Percentiles rank a stretch among this genome's conserved stretches.
Conservation (phyloP, 1,284 basidiomycete species). For the Rhodotorula mucilaginosa region DNA sequence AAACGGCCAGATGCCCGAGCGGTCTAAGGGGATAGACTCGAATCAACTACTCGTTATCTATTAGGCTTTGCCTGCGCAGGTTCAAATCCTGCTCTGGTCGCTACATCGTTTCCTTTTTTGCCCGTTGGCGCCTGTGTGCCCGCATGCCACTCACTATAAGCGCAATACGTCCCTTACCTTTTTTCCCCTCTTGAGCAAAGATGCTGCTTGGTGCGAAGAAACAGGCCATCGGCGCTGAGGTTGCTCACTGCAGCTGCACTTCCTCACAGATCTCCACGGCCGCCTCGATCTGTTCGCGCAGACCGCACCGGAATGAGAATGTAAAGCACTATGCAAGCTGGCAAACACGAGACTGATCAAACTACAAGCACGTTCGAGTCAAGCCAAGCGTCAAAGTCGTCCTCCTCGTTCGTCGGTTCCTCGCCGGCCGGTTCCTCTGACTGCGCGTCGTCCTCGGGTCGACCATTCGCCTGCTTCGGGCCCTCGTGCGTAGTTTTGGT, state of each 20-base stretch:
- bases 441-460: neutral
- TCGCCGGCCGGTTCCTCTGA: neutral
- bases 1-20: slow-evolving; percentile 19
- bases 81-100: slow-evolving; percentile 18
- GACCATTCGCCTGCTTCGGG: neutral
- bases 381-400: slow-evolving; percentile 32
- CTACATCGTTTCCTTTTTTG: neutral
- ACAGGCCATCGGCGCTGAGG: too few species aligned
- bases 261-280: too few species aligned
- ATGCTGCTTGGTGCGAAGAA: too few species aligned
- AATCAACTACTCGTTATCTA: slow-evolving; percentile 7
- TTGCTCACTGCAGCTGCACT: too few species aligned
- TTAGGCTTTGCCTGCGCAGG: slow-evolving; percentile 21
- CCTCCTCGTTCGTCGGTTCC: slow-evolving; percentile 6
- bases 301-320: neutral
- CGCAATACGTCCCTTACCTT: neutral
- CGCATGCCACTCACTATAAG: neutral
- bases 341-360: neutral
- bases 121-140: neutral
- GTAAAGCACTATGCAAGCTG: neutral
- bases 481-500: too few species aligned
- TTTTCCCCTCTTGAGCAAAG: too few species aligned
- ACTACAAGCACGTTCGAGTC: slow-evolving; percentile 19
- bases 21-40: slow-evolving; percentile 23
- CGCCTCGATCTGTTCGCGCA: too few species aligned